phyloP scores from a whole-genome alignment of 441 rosid species.

The Brassica hybrid region DNA sequence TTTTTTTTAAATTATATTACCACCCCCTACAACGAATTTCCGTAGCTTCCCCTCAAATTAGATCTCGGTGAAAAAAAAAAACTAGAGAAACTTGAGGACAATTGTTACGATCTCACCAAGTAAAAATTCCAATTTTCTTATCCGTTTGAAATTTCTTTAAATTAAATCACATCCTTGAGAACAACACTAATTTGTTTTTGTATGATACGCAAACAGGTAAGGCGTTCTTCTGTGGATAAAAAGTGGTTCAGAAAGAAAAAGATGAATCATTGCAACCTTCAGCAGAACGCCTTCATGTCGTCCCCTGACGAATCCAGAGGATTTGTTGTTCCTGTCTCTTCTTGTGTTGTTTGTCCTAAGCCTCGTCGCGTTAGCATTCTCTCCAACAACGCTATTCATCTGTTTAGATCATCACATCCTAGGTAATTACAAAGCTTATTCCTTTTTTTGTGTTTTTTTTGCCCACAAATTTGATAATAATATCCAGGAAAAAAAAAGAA shows the following conservation, averaged over 20 bases:
- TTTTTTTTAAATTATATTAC: no score
- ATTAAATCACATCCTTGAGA: background rate
- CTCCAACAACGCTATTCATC: conserved; percentile 13
- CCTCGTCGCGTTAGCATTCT: conserved; percentile 44
- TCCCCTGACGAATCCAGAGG: background rate
- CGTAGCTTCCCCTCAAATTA: background rate
- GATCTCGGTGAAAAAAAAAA: background rate
- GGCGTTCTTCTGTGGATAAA: conserved; percentile 33
- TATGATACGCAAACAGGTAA: conserved; percentile 11
- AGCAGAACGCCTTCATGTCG: conserved; percentile 36
- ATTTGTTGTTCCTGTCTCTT: conserved; percentile 7
- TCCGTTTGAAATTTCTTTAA: no score
- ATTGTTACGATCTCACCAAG: background rate
- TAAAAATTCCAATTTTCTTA: background rate
- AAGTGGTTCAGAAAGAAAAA: background rate
- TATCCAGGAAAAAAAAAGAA: background rate
- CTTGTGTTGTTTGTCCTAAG: conserved; percentile 47
- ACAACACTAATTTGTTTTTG: background rate
- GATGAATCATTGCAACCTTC: conserved; percentile 42
- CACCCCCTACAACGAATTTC: background rate
- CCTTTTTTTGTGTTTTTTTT: background rate
- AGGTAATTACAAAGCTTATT: conserved; percentile 31
- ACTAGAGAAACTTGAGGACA: background rate
- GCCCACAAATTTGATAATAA: background rate
- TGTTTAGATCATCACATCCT: conserved; percentile 35